Conservation (phyloP, 768 basidiomycete species). For the Boletellus ananiceps region DNA sequence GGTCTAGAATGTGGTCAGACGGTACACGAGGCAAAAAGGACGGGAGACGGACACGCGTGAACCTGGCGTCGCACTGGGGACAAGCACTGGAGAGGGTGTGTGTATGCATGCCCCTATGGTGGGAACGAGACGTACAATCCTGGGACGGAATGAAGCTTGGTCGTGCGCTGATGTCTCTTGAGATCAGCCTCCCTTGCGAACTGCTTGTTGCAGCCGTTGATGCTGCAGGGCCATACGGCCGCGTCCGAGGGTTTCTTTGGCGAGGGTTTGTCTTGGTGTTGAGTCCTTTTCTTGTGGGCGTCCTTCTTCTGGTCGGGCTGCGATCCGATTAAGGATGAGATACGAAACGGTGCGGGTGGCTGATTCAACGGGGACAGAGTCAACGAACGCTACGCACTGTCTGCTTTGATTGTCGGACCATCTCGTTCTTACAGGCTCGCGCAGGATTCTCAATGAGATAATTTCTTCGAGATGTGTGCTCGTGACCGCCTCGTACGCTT, state of each 20-base stretch:
- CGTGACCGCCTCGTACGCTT: slow-evolving; percentile 8
- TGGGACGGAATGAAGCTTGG: slow-evolving; percentile 70
- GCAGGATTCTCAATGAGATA: slow-evolving; percentile 16
- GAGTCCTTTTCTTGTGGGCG: slow-evolving; percentile 35
- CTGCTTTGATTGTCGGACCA: slow-evolving; percentile 33
- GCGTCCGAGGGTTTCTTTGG: slow-evolving; percentile 49
- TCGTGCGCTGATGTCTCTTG: slow-evolving; percentile 77
- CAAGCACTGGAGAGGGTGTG: slow-evolving; percentile 47
- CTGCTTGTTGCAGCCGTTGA: slow-evolving; percentile 76
- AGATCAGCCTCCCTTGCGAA: slow-evolving; percentile 81
- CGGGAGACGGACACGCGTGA: slow-evolving; percentile 59
- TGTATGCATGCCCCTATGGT: slow-evolving; percentile 16
- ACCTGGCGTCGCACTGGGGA: slow-evolving; percentile 76
- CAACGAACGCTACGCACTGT: slow-evolving; percentile 28
- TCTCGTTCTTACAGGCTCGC: slow-evolving; percentile 15
- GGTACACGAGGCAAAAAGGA: slow-evolving; percentile 9
- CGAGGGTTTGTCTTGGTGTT: slow-evolving; percentile 40
- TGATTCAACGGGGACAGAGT: slow-evolving; percentile 17
- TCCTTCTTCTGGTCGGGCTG: slow-evolving; percentile 43
- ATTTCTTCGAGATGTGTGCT: background rate
- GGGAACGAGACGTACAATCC: slow-evolving; percentile 50
- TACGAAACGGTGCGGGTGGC: slow-evolving; percentile 9
- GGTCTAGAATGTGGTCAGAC: slow-evolving; percentile 43
- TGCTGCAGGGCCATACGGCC: slow-evolving; percentile 73
- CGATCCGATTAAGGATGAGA: slow-evolving; percentile 4